Evolutionary conservation across 805 yeast species (phyloP), one percentile per base, ranked within the genome.

Genomic region (Candida mattraensis): DNA sequence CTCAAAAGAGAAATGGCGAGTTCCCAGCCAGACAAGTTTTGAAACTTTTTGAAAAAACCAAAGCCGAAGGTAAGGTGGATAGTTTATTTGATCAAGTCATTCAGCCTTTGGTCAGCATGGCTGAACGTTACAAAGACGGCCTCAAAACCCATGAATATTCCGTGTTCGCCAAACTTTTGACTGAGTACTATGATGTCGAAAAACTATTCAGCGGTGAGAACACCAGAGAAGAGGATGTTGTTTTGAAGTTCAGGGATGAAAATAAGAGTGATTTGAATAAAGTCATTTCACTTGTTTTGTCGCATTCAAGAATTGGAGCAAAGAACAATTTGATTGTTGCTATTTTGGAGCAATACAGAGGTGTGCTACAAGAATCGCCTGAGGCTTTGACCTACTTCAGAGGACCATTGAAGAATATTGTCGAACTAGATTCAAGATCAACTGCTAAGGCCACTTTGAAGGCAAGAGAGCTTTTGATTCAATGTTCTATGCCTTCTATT

Each of bases 381-480:
- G 76, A 74, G 24, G 78, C 85, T 46, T 58, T 66, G 39, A 83
- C 88, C 26, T 69, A 76, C 40, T 74, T 93, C 58, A 79, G 86
- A 48, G 77, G 73, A 10, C 74, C 86, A 3, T 76, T 93, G 68
- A 83, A 80, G 64, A 70, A 76, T 38, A 71, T 94, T 51, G 95
- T 89, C 35, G 93, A 86, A 60, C 74, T 93, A 47, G 98, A 91
- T 53, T 76, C 93, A 17, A 83, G 96, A 59, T 78, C 87, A 7
- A 80, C 96, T 23, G 91, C 96, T 18, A 91, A 89, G 70, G 97
- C 91, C 33, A 87, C 96, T 18, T 71, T 93, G 57, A 88, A 87
- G 64, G 97, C 98, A 2, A 80, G 98, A 60, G 99, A 94, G 67
- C 84, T 94, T 42, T 76, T 93, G 54, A 93, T 93, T 54, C 96